Base-by-base conservation (phyloP, 192 early-diverging fungal genomes). In the Geranomyces michiganensis region DNA sequence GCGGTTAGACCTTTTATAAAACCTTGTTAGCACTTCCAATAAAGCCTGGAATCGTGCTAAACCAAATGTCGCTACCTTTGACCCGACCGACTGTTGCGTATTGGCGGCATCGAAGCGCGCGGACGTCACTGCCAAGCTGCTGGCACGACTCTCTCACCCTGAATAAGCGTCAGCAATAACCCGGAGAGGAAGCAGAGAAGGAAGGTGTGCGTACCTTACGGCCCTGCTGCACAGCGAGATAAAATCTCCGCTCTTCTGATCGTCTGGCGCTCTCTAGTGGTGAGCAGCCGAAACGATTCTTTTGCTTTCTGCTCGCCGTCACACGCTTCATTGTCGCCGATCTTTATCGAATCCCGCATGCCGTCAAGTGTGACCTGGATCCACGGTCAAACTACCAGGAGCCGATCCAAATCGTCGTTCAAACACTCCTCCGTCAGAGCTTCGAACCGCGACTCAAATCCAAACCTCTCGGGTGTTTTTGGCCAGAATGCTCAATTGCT, bases 301-400 rank as follows among this genome's bases (percentile, higher is more conserved):
- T 55, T n/a, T 15, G 51, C 4, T 41, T 41, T 41, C 51, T 55
- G 6, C 51, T 55, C 51, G 51, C 51, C 26, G 21, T 55, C 51
- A n/a, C 6, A 24, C 26, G 4, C 51, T 27, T 24, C 51, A 55
- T 24, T 24, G 26, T 55, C 51, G 19, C 26, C 21, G 51, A 55
- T 55, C 51, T 55, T 55, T 55, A 55, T 55, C 21, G 51, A 55
- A n/a, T 55, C 26, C 26, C 19, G 19, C 26, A 27, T 27, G 51
- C 15, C 51, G 51, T 55, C 51, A n/a, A 55, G 51, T 15, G 51
- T 55, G 51, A 55, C 3, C 51, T 55, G 51, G 51, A 55, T 55
- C 51, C 51, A 55, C 21, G 51, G 51, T 27, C 51, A 4, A 15
- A 55, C 21, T 14, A 55, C 21, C 4, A 27, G 4, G 51, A 55